Conservation (phyloP, 108 stramenopile species). For the Licmophora abbreviata region DNA sequence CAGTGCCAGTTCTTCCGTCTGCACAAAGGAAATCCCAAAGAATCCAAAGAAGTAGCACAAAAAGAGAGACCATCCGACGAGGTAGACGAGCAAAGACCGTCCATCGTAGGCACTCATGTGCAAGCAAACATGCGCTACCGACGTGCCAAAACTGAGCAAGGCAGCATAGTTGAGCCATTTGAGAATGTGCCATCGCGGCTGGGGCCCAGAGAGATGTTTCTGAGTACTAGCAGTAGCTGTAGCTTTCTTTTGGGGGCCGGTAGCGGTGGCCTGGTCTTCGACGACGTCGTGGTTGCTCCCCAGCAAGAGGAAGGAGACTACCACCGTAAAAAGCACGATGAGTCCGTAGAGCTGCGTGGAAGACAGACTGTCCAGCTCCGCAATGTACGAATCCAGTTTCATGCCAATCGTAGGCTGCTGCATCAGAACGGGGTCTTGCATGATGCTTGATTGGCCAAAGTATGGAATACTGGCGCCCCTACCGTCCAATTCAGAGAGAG, state of each 20-base stretch:
- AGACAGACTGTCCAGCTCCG: slow-evolving; percentile 33
- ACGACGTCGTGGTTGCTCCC: slow-evolving; percentile 28
- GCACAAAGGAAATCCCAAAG: slow-evolving; percentile 88
- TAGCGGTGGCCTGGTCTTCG: slow-evolving; percentile 5
- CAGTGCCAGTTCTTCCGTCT: slow-evolving; percentile 12
- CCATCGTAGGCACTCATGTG: slow-evolving; percentile 59
- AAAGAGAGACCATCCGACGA: slow-evolving; percentile 71
- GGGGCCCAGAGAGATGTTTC: slow-evolving; percentile 14
- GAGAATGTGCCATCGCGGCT: slow-evolving; percentile 78
- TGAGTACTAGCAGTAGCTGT: background rate
- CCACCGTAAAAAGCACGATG: slow-evolving; percentile 51
- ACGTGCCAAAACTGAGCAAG: slow-evolving; percentile 36
- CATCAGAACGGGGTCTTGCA: background rate
- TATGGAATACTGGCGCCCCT: too few species aligned
- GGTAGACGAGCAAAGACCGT: slow-evolving; percentile 41
- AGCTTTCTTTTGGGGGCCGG: slow-evolving; percentile 7
- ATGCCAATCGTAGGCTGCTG: slow-evolving; percentile 40
- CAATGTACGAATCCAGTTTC: slow-evolving; percentile 33
- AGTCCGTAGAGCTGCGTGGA: slow-evolving; percentile 54
- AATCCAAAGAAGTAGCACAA: slow-evolving; percentile 95
- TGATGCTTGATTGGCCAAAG: too few species aligned
- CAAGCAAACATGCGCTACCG: slow-evolving; percentile 51
- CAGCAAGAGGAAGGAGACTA: slow-evolving; percentile 48
- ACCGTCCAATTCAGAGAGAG: too few species aligned
- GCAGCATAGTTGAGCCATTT: slow-evolving; percentile 57